phyloP scores from a whole-genome alignment of 1,139 yeast genomes.

The Diutina scorzettiae region DNA sequence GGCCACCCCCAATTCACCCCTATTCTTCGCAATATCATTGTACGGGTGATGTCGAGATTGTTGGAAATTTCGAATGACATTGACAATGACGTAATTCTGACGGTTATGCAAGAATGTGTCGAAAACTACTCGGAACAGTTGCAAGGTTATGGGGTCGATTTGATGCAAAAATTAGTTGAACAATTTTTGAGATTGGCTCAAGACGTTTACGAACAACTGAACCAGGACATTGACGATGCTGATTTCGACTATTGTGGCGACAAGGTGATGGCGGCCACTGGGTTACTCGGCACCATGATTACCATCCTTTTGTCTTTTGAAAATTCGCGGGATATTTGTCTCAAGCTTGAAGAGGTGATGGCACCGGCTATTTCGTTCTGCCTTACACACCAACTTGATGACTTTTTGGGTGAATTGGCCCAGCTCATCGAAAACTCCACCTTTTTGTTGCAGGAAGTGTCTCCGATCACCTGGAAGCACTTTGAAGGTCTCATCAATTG shows the following conservation, averaged over 20 bases:
- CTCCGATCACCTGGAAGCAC: slow-evolving; percentile 68
- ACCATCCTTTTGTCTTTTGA: slow-evolving; percentile 84
- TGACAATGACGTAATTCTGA: slow-evolving; percentile 79
- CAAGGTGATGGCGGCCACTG: slow-evolving; percentile 80
- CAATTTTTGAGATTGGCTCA: slow-evolving; percentile 67
- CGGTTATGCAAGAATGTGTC: slow-evolving; percentile 93
- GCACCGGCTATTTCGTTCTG: slow-evolving; percentile 65
- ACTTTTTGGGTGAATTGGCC: slow-evolving; percentile 71
- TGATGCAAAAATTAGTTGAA: slow-evolving; percentile 67
- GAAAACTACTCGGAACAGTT: slow-evolving; percentile 79
- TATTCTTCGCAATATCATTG: slow-evolving; percentile 54
- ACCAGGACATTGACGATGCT: slow-evolving; percentile 30
- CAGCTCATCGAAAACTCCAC: slow-evolving; percentile 82
- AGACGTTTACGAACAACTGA: slow-evolving; percentile 55
- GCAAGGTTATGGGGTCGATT: slow-evolving; percentile 86
- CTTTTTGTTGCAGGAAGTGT: slow-evolving; percentile 57
- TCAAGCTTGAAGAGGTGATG: slow-evolving; percentile 58
- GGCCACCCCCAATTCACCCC: slow-evolving; percentile 54
- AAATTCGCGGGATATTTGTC: slow-evolving; percentile 56
- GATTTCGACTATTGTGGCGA: slow-evolving; percentile 47
- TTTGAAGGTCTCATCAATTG: slow-evolving; percentile 44
- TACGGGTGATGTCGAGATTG: slow-evolving; percentile 74
- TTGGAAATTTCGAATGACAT: slow-evolving; percentile 67
- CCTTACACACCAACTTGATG: slow-evolving; percentile 53
- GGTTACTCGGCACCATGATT: slow-evolving; percentile 75